phyloP scores from a whole-genome alignment of 768 basidiomycete species.

The Gloeopeniophorella convolvens region DNA sequence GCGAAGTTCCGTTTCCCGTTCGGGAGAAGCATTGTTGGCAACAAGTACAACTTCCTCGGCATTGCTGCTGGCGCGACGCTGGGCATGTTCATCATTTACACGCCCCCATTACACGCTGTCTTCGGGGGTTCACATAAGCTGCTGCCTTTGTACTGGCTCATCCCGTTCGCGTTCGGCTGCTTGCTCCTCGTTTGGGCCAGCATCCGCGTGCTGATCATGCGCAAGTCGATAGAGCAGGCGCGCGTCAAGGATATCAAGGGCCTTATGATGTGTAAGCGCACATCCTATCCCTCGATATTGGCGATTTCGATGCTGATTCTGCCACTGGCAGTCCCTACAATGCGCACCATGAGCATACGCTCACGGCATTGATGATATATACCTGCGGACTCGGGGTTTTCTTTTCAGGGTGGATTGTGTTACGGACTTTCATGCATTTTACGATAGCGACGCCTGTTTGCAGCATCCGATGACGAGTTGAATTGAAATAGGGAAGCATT shows the following conservation, averaged over 20 bases:
- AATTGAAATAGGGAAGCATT: too few species aligned
- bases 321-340: slow-evolving; percentile 39
- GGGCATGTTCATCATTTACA: slow-evolving; percentile 64
- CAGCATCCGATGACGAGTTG: too few species aligned
- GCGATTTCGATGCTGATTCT: slow-evolving; percentile 10
- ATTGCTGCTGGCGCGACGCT: slow-evolving; percentile 55
- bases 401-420: too few species aligned
- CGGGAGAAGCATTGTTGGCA: slow-evolving; percentile 46
- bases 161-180: slow-evolving; percentile 53
- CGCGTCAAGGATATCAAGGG: slow-evolving; percentile 61
- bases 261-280: slow-evolving; percentile 61
- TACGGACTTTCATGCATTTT: not conserved
- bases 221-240: slow-evolving; percentile 47
- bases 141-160: slow-evolving; percentile 63
- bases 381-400: too few species aligned
- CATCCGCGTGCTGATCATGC: slow-evolving; percentile 48
- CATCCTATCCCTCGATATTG: not conserved
- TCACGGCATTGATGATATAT: slow-evolving; percentile 11
- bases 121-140: slow-evolving; percentile 55
- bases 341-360: slow-evolving; percentile 29
- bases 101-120: slow-evolving; percentile 61
- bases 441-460: not conserved
- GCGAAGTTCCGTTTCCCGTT: slow-evolving; percentile 60
- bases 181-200: slow-evolving; percentile 53
- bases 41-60: slow-evolving; percentile 59